Base-by-base conservation (phyloP, 2,329 filamentous ascomycete species). In the Coniochaeta prunicola region DNA sequence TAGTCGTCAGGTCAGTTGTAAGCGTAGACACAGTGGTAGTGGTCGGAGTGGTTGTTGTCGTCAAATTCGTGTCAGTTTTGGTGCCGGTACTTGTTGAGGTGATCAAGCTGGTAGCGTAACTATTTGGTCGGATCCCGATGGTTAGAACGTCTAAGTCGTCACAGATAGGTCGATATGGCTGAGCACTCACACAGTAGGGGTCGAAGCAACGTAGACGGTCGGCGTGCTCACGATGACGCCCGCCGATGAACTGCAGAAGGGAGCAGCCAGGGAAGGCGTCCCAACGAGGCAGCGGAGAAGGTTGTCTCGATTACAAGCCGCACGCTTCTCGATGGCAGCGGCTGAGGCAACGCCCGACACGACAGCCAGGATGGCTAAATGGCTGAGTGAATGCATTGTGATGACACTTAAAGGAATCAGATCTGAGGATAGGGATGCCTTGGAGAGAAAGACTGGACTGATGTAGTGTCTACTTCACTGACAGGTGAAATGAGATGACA, bases 31-130 rank as follows among this genome's bases (percentile, higher is more conserved):
- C 15, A 3, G 54, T 56, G 31, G 54, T 56, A 63, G 56, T 61
- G 64, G 53, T 67, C 65, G 53, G 62, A 65, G 55, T 67, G 60
- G 61, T 70, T 67, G 45, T 66, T 65, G 17, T 53, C 6, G 19
- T 34, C 19, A 24, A 24, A 4, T n/a, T 58, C n/a, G 45, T 58
- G 31, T 19, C 30, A 42, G 45, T 58, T 5, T 5, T 19, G 28
- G 40, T 38, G 13, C 30, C n/a, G n/a, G 33, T 53, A 19, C 26
- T 54, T 12, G 57, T 54, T 33, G 54, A 40, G 7, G 33, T 40
- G 15, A n/a, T 26, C 9, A 21, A 45, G 19, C 19, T 24, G 19
- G 10, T 45, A 10, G 40, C 40, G 26, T 45, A 45, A 15, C 40
- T 45, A 17, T 38, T n/a, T 38, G 36, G 9, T 9, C 17, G 33